Base-by-base conservation (phyloP, 2,329 filamentous ascomycete species). In the Kalmusia sp. region DNA sequence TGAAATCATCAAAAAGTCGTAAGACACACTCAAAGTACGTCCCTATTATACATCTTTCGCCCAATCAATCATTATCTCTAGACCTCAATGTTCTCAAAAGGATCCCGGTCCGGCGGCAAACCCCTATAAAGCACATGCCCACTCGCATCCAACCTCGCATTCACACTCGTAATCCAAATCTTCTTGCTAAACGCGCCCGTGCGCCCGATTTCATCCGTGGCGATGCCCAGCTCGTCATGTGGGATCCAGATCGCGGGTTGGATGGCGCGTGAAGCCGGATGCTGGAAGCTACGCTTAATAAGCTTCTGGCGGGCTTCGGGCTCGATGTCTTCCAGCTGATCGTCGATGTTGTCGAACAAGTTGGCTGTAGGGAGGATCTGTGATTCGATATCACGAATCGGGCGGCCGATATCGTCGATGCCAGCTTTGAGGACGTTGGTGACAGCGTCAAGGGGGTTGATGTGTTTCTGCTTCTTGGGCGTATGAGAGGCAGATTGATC, bases 151-250 rank as follows among this genome's bases (percentile, higher is more conserved):
- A 98, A 79, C 8, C 91, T 90, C 17, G 93, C 92, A 53, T 92
- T 92, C 71, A 96, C 90, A 73, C 97, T 97, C 65, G 91, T 96
- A 70, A 98, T 92, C 90, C 92, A 96, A 47, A 98, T 89, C 60
- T 82, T 81, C 34, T 77, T 82, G 54, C 90, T 93, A 71, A 92
- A 90, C 41, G 82, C 81, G 59, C 87, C 83, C 6, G 92, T 96
- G 30, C 90, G 82, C 67, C 82, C 82, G 38, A 98, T 89, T 78
- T 99, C 95, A 63, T 98, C 93, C 64, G 96, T 92, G 61, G 90
- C 92, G 52, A 99, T 85, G 4, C 95, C 95, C 4, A 98, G 76
- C 61, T 95, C 90, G 68, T 99, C 95, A 9, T 89, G 86, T 0
- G 95, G 95, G 38, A 99, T 91, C 95, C 95, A 99, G 22, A 99